Percentiles rank a stretch among this genome's conserved stretches.
Evolutionary conservation across 1,284 basidiomycete species (phyloP).

Genomic region (Tilletia walkeri): DNA sequence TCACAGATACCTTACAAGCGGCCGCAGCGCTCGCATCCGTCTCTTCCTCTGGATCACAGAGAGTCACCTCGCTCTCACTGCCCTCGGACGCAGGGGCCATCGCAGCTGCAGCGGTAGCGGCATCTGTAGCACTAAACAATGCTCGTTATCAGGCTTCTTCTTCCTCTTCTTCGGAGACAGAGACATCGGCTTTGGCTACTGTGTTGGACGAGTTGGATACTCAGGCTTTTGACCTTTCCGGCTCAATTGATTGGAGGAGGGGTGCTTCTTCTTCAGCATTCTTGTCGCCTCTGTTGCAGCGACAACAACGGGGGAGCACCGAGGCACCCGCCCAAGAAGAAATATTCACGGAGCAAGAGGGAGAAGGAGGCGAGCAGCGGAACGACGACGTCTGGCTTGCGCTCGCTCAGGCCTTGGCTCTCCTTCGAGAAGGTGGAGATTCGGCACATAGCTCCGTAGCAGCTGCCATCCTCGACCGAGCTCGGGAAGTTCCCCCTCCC

Average conservation of each 20-base stretch:
- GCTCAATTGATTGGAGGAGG: too few species aligned
- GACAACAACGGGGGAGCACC: neutral
- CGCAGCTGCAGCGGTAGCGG: neutral
- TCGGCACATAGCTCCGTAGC: neutral
- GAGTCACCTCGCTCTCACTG: neutral
- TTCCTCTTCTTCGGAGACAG: neutral
- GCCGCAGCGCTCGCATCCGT: neutral
- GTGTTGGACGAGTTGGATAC: too few species aligned
- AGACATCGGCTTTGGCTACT: too few species aligned
- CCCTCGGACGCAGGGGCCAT: neutral
- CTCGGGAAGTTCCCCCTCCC: neutral
- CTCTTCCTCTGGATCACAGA: neutral
- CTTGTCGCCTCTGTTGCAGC: too few species aligned
- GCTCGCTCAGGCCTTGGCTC: neutral
- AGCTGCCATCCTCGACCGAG: neutral
- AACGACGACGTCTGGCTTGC: neutral
- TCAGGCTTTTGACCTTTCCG: too few species aligned
- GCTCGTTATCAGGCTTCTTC: neutral
- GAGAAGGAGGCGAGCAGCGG: neutral
- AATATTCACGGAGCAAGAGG: neutral
- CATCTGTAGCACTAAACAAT: neutral
- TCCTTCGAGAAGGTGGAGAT: neutral
- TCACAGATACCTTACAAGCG: neutral
- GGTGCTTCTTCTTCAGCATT: too few species aligned
- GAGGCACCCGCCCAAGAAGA: neutral